phyloP scores from a whole-genome alignment of 2,329 filamentous ascomycete genomes.

The Xylariaceae sp. region DNA sequence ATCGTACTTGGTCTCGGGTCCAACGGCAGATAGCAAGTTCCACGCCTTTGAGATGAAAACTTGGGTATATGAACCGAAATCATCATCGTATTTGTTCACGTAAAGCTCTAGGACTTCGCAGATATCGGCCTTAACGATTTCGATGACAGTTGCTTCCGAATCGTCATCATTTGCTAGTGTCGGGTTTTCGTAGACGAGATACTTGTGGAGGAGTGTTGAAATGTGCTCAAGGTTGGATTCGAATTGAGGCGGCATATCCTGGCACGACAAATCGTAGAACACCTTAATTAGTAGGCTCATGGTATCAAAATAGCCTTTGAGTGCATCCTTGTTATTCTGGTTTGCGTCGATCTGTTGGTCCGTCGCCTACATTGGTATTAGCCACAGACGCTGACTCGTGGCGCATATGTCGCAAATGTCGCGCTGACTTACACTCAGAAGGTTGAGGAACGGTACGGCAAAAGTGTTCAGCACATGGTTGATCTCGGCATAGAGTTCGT shows the following conservation, averaged over 20 bases:
- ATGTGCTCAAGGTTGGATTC: slow-evolving; percentile 85
- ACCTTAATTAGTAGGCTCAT: slow-evolving; percentile 90
- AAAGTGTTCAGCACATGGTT: slow-evolving; percentile 92
- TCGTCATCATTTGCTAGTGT: slow-evolving; percentile 85
- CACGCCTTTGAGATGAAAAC: slow-evolving; percentile 91
- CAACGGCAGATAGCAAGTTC: slow-evolving; percentile 86
- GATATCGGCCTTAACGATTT: slow-evolving; percentile 90
- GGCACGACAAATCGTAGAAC: slow-evolving; percentile 95
- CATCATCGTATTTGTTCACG: slow-evolving; percentile 94
- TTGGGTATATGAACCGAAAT: slow-evolving; percentile 79
- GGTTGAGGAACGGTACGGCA: slow-evolving; percentile 78
- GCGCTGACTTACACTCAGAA: slow-evolving; percentile 76
- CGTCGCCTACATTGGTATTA: slow-evolving; percentile 57
- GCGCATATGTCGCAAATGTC: neutral
- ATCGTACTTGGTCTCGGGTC: slow-evolving; percentile 90
- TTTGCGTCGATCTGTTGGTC: slow-evolving; percentile 77
- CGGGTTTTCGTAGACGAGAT: slow-evolving; percentile 87
- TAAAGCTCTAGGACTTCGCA: slow-evolving; percentile 91
- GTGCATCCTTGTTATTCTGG: slow-evolving; percentile 72
- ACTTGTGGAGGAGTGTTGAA: slow-evolving; percentile 84
- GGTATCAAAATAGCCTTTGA: slow-evolving; percentile 82
- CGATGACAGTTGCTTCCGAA: slow-evolving; percentile 81
- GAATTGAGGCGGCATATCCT: slow-evolving; percentile 93
- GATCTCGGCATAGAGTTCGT: slow-evolving; percentile 92
- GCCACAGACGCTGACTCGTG: slow-evolving; percentile 6